These are phyloP conservation scores for Salix udensis DNA, from an alignment of 345 rosid genomes.

Conservation along the genomic window DNA sequence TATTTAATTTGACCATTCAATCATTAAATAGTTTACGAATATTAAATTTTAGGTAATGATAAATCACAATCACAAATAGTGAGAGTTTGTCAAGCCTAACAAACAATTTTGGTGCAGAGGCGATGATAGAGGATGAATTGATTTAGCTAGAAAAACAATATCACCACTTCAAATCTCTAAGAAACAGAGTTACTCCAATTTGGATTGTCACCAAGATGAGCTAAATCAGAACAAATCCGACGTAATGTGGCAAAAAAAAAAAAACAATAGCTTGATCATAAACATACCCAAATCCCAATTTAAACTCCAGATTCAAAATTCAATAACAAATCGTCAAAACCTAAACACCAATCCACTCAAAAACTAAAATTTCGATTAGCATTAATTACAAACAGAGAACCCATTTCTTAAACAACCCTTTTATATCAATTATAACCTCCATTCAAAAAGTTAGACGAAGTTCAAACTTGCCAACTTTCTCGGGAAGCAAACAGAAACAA, in stretches of 20 bases:
- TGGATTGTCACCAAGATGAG: no score
- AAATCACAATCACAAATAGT: no score
- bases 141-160: neutral
- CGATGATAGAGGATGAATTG: neutral
- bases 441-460: neutral
- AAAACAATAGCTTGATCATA: neutral
- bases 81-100: no score
- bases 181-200: no score
- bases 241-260: neutral
- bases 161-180: neutral
- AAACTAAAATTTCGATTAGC: neutral
- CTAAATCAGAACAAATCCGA: no score
- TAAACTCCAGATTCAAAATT: neutral
- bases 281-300: neutral
- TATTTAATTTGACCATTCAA: no score
- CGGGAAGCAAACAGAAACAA: slow-evolving; percentile 8
- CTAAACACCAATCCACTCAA: neutral
- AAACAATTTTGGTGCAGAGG: neutral
- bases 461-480: slow-evolving; percentile 2
- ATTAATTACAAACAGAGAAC: neutral
- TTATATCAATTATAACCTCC: neutral
- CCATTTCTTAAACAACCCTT: neutral
- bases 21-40: no score
- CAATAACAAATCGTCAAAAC: neutral
- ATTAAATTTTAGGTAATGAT: no score